Conservation (phyloP, 2,329 filamentous ascomycete genomes). For the Emergomyces pasteurianus region DNA sequence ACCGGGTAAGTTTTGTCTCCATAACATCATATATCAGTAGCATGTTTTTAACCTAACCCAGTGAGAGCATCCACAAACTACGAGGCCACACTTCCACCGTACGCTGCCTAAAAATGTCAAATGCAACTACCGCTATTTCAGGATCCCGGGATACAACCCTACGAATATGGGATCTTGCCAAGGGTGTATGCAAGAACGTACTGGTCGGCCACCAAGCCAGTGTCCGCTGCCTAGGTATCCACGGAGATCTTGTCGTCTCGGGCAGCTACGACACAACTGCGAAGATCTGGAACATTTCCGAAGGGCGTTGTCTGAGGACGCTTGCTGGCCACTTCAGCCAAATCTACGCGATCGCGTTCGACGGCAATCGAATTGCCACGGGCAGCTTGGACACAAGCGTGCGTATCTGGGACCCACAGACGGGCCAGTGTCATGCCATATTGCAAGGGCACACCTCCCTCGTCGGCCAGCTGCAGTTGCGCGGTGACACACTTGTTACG, state of each 20-base stretch:
- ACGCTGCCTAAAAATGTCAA: conserved; percentile 94
- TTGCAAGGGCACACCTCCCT: conserved; percentile 94
- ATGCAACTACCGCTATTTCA: conserved; percentile 86
- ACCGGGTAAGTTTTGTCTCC: conserved; percentile 53
- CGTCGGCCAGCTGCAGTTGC: conserved; percentile 92
- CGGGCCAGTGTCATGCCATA: conserved; percentile 78
- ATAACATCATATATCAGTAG: conserved; percentile 3
- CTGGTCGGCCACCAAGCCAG: conserved; percentile 99
- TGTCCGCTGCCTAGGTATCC: conserved; percentile 91
- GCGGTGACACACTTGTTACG: conserved; percentile 86
- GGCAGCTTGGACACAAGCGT: conserved; percentile 95
- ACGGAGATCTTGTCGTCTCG: conserved; percentile 93
- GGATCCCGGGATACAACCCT: conserved; percentile 91
- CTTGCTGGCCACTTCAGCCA: conserved; percentile 94
- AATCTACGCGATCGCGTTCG: conserved; percentile 97
- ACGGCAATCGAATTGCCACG: conserved; percentile 84
- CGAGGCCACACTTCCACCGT: conserved; percentile 95
- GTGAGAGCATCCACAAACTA: conserved; percentile 65
- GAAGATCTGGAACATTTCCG: conserved; percentile 94
- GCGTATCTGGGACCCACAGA: conserved; percentile 85
- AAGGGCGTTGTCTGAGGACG: conserved; percentile 82
- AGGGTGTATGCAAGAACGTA: conserved; percentile 80
- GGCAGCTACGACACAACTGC: conserved; percentile 97
- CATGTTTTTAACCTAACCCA: conserved; percentile 21
- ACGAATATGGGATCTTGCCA: conserved; percentile 93